A percentile compares a stretch with the other conserved stretches of the same genome.
Evolutionary conservation across 345 rosid species (phyloP).

Genomic region (Camelina laxa): DNA sequence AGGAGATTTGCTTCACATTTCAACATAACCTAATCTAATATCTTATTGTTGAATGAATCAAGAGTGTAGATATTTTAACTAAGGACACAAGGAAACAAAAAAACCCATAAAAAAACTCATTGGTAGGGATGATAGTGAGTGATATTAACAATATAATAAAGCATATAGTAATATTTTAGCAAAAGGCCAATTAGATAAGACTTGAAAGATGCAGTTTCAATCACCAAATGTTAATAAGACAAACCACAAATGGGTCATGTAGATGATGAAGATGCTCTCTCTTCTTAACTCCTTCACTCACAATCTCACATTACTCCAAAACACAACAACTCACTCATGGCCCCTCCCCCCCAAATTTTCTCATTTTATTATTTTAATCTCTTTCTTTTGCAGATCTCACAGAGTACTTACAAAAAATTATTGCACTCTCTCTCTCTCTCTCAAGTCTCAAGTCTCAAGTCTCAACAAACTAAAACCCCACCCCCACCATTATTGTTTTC

Average conservation of each 20-base stretch:
- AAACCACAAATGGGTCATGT: conserved; percentile 30
- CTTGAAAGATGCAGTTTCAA: conserved; percentile 36
- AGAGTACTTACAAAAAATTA: conserved; percentile 27
- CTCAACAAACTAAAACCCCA: conserved; percentile 34
- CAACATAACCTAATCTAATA: background rate
- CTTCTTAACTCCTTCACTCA: conserved; percentile 36
- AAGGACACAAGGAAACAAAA: background rate
- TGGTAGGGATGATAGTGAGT: conserved; percentile 2
- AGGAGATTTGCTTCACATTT: background rate
- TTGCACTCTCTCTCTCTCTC: conserved; percentile 7
- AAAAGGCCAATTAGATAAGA: conserved; percentile 41
- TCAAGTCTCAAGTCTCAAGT: background rate
- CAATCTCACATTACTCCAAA: conserved; percentile 41
- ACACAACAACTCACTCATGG: conserved; percentile 37
- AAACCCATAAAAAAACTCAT: background rate
- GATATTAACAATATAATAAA: background rate
- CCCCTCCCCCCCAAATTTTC: conserved; percentile 24
- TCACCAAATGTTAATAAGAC: conserved; percentile 45
- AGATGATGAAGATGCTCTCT: conserved; percentile 40
- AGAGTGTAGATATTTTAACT: background rate
- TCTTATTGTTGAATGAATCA: no score
- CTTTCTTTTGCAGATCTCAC: conserved; percentile 21
- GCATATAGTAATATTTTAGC: background rate
- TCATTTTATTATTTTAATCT: background rate
- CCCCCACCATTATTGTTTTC: conserved; percentile 32